Percentiles rank a stretch among this genome's conserved stretches.
phyloP scores from a whole-genome alignment of 805 yeast species.

The Nakazawaea holstii region DNA sequence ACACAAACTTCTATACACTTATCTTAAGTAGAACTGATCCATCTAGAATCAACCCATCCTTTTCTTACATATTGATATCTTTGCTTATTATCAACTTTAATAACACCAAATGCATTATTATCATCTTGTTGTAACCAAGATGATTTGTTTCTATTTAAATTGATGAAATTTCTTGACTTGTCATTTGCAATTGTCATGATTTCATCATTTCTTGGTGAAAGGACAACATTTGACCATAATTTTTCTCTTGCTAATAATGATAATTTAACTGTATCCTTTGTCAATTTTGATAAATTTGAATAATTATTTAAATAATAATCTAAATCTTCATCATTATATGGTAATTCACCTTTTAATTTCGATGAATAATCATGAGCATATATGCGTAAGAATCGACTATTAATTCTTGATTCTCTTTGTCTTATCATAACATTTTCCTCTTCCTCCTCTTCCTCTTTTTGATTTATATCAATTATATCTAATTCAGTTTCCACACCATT shows the following conservation, averaged over 20 bases:
- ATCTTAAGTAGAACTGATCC: neutral
- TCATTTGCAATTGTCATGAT: neutral
- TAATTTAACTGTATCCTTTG: constrained; percentile 21
- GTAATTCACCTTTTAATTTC: constrained; percentile 26
- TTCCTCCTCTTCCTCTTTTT: neutral
- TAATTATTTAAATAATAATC: constrained; percentile 18
- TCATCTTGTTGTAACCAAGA: neutral
- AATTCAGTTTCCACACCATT: neutral
- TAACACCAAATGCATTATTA: neutral
- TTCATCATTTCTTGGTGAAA: constrained; percentile 45
- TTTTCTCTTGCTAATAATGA: constrained; percentile 41
- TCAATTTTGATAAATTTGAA: constrained; percentile 7
- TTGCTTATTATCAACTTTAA: neutral
- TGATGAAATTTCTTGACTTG: neutral
- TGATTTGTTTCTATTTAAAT: neutral
- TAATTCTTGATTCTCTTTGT: constrained; percentile 44
- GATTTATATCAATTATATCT: neutral
- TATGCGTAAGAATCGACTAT: constrained; percentile 40
- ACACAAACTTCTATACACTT: too few relatives aligned
- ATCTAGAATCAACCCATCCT: constrained; percentile 3
- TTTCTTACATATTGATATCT: constrained; percentile 6
- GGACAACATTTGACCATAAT: constrained; percentile 47
- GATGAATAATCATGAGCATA: constrained; percentile 46
- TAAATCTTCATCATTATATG: constrained; percentile 27
- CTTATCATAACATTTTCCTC: neutral